Base-by-base conservation (phyloP, 2,329 filamentous ascomycete species). In the Fusarium scirpi region DNA sequence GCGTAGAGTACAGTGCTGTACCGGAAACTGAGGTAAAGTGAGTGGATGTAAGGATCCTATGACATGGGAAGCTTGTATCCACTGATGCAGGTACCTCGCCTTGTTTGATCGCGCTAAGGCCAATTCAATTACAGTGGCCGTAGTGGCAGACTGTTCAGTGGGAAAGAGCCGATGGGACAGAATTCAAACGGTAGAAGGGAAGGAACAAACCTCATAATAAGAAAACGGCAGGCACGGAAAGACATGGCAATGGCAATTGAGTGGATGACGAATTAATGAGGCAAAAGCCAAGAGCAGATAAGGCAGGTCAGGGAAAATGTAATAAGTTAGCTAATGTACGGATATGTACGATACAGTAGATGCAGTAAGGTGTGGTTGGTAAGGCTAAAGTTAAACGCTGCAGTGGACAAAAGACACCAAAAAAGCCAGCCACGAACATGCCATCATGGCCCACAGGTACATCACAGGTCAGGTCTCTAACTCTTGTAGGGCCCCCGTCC, bases 71-170 rank as follows among this genome's bases (percentile, higher is more conserved):
- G 53, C 29, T 41, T 58, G 70, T 74, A 73, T 60, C 73, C 69
- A 75, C 73, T 62, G 61, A 69, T 54, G 70, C 73, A 69, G 67
- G 73, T 74, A 71, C 71, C 62, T 74, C 54, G 54, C 62, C 55
- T 73, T 74, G 60, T 75, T 69, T 75, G 71, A 74, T 75, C 54
- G 67, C 66, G 69, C 67, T 74, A 67, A 57, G 62, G 64, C 71
- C 69, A 70, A 68, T 65, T 66, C 49, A 52, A 41, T 52, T 41
- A 22, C 49, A 52, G 49, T 41, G 49, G 38, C 24, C 25, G 32
- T 30, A 15, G 22, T 22, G 29, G 46, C 25, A 24, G 62, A 62
- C 56, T 22, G 62, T 34, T 32, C 20, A 38, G 64, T 48, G 60
- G 58, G 58, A 69, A 62, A 32, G 52, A 65, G 38, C 65, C 54